Evolutionary conservation across 2,329 filamentous ascomycete genomes (phyloP), one percentile per base, ranked within the genome.

Genomic region (Emergomyces orientalis): DNA sequence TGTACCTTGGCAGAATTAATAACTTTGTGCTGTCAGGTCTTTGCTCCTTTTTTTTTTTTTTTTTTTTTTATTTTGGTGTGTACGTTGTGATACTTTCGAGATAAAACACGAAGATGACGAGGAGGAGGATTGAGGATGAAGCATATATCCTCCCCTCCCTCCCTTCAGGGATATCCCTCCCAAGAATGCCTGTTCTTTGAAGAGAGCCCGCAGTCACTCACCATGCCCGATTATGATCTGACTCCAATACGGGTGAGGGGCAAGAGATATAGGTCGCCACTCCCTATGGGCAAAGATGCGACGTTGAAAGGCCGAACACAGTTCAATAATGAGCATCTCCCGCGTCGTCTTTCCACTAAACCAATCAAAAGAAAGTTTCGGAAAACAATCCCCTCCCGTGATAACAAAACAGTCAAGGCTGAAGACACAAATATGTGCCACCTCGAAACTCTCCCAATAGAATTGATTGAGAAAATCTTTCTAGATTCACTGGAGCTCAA

Each of bases 391-490:
- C 39, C 13, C 19, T n/a, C 41, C 14, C 37, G 34, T 14, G 17
- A 47, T 30, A 22, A 14, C 37, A 59, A 32, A 14, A 32, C 41
- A n/a, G 41, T 32, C 4, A 59, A 59, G 41, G 6, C 7, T 9
- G 56, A 13, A 8, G 19, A 22, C 37, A 45, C 64, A 49, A 22
- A 54, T 49, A 30, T 74, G 3, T 76, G 75, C 2, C 62, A 64
- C 11, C 69, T 84, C 14, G 80, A 84, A 67, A 63, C 66, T 4
- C 72, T 84, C 0, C 82, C 82, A 0, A 69, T 75, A 2, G 81
- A 84, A 68, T 69, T 84, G 14, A 73, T 83, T n/a, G 78, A 83
- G 66, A 73, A 76, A 49, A 82, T 84, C 55, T 83, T 83, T 64
- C 71, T 80, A n/a, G 69, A 76, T 34, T 76, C 77, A 6, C 67